A percentile compares a stretch with the other conserved stretches of the same genome.
Evolutionary conservation across 192 early-diverging fungal genomes (phyloP).

Genomic region (Podochytrium sp.): DNA sequence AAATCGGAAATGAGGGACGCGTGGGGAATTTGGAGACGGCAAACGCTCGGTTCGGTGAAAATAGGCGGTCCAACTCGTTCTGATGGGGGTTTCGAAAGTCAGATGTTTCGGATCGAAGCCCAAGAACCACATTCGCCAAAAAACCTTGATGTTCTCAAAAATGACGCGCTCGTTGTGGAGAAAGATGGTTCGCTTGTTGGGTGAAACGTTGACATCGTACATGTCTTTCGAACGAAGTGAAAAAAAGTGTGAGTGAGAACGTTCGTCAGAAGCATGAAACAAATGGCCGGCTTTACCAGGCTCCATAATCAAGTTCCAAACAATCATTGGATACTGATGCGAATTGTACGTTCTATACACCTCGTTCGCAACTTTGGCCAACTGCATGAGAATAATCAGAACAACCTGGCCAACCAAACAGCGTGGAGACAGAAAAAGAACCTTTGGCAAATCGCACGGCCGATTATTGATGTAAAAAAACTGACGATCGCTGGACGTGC

Average conservation of each 20-base stretch:
- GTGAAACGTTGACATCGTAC: slow-evolving; percentile 93
- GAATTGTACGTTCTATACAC: slow-evolving; percentile 69
- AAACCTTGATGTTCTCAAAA: slow-evolving; percentile 54
- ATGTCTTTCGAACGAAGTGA: slow-evolving; percentile 40
- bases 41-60: slow-evolving; percentile 16
- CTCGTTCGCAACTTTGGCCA: slow-evolving; percentile 81
- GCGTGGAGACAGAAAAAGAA: no score
- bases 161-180: slow-evolving; percentile 76
- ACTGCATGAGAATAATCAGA: slow-evolving; percentile 36
- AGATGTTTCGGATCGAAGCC: no score
- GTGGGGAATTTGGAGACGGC: not conserved
- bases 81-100: not conserved
- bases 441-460: slow-evolving; percentile 83
- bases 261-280: not conserved
- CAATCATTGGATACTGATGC: slow-evolving; percentile 78
- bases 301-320: slow-evolving; percentile 67
- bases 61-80: slow-evolving; percentile 10
- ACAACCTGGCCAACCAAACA: not conserved
- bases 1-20: not conserved
- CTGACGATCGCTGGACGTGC: slow-evolving; percentile 81
- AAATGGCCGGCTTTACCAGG: slow-evolving; percentile 44
- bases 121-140: not conserved
- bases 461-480: slow-evolving; percentile 89
- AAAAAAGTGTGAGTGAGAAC: not conserved
- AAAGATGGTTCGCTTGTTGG: slow-evolving; percentile 91